These are phyloP conservation scores for Dendrobium huoshanense DNA, from an alignment of 106 monocot genomes.

Conservation along the genomic window DNA sequence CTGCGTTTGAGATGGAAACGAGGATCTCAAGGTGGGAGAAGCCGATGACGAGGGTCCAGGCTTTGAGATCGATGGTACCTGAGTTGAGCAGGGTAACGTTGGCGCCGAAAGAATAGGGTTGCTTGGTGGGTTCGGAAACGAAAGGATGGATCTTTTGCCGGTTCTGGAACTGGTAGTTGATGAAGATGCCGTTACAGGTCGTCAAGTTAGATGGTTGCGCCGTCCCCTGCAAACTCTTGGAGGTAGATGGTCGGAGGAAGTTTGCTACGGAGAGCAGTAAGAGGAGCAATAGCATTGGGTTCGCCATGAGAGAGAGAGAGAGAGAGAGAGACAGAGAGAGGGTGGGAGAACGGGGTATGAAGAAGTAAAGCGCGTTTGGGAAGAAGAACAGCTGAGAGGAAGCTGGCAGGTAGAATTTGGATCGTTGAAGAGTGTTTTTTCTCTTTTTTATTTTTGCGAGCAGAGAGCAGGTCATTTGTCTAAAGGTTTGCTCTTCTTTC, in stretches of 20 bases:
- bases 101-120: slow-evolving; percentile 18
- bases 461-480: no score
- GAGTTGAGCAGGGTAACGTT: slow-evolving; percentile 21
- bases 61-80: slow-evolving; percentile 10
- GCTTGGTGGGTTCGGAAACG: background rate
- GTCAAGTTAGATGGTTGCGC: background rate
- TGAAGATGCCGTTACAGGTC: slow-evolving; percentile 20
- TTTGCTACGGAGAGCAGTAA: background rate
- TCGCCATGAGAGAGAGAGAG: background rate
- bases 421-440: background rate
- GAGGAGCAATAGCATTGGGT: background rate
- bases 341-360: background rate
- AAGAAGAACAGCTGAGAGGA: slow-evolving; percentile 1
- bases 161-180: slow-evolving; percentile 14
- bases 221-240: background rate
- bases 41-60: slow-evolving; percentile 13
- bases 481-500: no score
- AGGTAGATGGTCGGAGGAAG: background rate
- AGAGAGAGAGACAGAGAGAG: background rate
- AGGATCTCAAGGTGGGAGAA: slow-evolving; percentile 59
- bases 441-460: background rate
- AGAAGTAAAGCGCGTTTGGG: background rate
- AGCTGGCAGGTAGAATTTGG: background rate
- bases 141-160: slow-evolving; percentile 17
- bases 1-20: slow-evolving; percentile 40